phyloP scores from a whole-genome alignment of 1,284 basidiomycete species.

The Amylostereum areolatum region DNA sequence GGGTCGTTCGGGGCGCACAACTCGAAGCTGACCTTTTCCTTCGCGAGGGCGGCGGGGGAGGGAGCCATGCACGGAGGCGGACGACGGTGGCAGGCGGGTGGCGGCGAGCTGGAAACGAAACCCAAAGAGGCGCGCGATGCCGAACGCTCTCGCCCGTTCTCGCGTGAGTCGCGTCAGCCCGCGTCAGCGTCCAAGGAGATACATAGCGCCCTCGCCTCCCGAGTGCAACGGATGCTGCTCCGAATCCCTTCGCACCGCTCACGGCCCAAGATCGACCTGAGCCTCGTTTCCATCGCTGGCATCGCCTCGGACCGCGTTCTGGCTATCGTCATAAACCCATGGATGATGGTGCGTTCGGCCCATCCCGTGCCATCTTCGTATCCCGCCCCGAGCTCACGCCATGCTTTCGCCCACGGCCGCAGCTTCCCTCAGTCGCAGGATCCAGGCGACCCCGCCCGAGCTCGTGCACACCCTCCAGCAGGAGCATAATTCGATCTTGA shows the following conservation, averaged over 20 bases:
- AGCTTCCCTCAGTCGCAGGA: constrained; percentile 56
- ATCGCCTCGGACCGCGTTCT: too few relatives aligned
- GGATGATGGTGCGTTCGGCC: too few relatives aligned
- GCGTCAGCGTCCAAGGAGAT: neutral
- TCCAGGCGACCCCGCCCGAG: constrained; percentile 36
- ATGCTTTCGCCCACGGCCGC: constrained; percentile 2
- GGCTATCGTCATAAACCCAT: too few relatives aligned
- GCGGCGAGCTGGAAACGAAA: neutral
- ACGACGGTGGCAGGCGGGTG: neutral
- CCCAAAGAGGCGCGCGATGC: neutral
- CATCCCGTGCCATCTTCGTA: too few relatives aligned
- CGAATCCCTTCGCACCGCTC: neutral
- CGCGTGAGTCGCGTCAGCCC: neutral
- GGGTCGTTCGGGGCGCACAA: neutral
- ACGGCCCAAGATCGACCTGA: too few relatives aligned
- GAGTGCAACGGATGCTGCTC: neutral
- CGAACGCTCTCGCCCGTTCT: neutral
- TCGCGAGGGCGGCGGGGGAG: constrained; percentile 16
- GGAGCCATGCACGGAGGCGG: constrained; percentile 5
- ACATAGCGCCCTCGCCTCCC: neutral
- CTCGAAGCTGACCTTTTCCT: constrained; percentile 21
- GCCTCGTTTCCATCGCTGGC: too few relatives aligned
- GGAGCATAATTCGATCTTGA: constrained; percentile 64
- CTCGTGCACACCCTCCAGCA: constrained; percentile 68
- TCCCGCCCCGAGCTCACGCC: constrained; percentile 2